A percentile compares a stretch with the other conserved stretches of the same genome.
These are phyloP conservation scores for Penicillium paxilli DNA, from an alignment of 495 filamentous ascomycete genomes.

Conservation along the genomic window DNA sequence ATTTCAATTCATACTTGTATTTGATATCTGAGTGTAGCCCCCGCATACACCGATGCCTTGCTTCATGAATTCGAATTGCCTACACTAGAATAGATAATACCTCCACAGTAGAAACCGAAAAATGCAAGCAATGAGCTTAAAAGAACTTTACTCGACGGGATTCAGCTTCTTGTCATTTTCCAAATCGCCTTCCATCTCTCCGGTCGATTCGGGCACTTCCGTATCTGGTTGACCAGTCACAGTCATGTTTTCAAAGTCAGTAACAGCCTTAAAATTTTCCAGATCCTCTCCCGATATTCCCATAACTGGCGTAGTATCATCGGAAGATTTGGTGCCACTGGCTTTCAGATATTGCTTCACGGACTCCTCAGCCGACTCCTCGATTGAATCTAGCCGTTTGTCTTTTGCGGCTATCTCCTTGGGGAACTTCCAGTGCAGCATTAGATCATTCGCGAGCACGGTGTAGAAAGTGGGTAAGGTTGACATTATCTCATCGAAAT, in stretches of 20 bases:
- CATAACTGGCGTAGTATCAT: neutral
- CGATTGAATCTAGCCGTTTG: neutral
- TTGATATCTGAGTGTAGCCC: too few relatives aligned
- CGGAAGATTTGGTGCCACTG: neutral
- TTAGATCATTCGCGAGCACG: slow-evolving; percentile 70
- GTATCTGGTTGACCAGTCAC: neutral
- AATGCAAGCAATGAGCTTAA: too few relatives aligned
- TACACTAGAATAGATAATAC: too few relatives aligned
- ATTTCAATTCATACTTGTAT: too few relatives aligned
- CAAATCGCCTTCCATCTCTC: neutral
- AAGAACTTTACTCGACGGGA: too few relatives aligned
- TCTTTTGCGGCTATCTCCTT: neutral
- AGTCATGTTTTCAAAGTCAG: neutral
- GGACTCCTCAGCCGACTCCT: neutral
- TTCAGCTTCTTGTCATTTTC: neutral
- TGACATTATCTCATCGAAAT: slow-evolving; percentile 56
- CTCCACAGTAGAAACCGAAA: too few relatives aligned
- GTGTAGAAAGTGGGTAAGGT: slow-evolving; percentile 60
- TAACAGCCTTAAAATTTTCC: neutral
- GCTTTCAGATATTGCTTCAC: neutral
- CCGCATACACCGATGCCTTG: too few relatives aligned
- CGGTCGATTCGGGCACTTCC: neutral
- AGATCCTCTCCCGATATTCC: neutral
- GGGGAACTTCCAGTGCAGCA: slow-evolving; percentile 57
- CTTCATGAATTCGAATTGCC: too few relatives aligned